Conservation (phyloP, 129 eudicot genomes). For the Flaveria robusta region DNA sequence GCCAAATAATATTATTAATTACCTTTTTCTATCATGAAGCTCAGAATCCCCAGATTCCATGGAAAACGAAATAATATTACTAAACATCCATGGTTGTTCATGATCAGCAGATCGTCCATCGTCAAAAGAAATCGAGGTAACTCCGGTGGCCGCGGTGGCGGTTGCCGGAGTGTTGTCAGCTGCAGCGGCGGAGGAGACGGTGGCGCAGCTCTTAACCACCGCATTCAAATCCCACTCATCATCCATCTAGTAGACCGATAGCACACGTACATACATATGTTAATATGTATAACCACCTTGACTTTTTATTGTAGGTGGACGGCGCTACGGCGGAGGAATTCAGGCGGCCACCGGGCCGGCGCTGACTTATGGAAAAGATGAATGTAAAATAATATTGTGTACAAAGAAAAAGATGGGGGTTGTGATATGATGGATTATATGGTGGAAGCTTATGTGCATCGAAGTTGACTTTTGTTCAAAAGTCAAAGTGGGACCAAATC, state of each 20-base stretch:
- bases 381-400: not conserved
- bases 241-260: slow-evolving; percentile 13
- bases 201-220: slow-evolving; percentile 47
- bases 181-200: slow-evolving; percentile 16
- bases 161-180: not conserved
- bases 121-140: not conserved
- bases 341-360: slow-evolving; percentile 23
- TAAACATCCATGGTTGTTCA: not conserved
- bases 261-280: not conserved
- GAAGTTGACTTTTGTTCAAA: not conserved
- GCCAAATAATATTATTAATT: not conserved
- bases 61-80: slow-evolving; percentile 10
- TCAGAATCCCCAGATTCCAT: not conserved
- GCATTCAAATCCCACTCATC: slow-evolving; percentile 58
- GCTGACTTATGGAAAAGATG: slow-evolving; percentile 31
- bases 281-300: not conserved
- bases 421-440: not conserved
- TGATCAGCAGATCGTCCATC: slow-evolving; percentile 7
- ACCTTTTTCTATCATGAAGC: slow-evolving; percentile 32
- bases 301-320: slow-evolving; percentile 1
- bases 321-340: not conserved
- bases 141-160: not conserved
- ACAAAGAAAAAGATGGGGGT: not conserved
- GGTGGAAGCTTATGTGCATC: slow-evolving; percentile 4
- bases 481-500: slow-evolving; percentile 21